A percentile compares a stretch with the other conserved stretches of the same genome.
Evolutionary conservation across 768 basidiomycete genomes (phyloP).

Genomic region (Amylocystis lapponica): DNA sequence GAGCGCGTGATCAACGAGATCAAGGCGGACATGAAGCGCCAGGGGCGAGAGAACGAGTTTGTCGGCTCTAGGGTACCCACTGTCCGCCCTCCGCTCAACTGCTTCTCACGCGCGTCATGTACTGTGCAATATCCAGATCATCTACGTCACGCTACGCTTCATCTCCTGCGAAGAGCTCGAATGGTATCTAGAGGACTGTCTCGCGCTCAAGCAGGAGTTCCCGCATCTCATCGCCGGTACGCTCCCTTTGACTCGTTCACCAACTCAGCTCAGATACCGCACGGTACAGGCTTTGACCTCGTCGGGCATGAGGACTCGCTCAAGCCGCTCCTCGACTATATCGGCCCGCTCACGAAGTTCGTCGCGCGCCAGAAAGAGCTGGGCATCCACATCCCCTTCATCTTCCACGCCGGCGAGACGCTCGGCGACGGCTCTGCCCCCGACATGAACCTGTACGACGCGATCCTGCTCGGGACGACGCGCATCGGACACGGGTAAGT

Average conservation of each 20-base stretch:
- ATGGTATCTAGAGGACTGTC: conserved; percentile 70
- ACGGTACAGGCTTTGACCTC: conserved; percentile 63
- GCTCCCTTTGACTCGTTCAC: not conserved
- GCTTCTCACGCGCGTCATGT: not conserved
- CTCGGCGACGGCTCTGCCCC: conserved; percentile 67
- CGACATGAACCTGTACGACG: conserved; percentile 73
- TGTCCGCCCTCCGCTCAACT: not conserved
- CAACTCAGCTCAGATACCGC: not conserved
- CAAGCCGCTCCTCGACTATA: conserved; percentile 56
- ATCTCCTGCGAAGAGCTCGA: conserved; percentile 51
- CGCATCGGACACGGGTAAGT: conserved; percentile 76
- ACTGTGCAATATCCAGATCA: conserved; percentile 43
- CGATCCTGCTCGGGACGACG: conserved; percentile 70
- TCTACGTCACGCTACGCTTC: conserved; percentile 59
- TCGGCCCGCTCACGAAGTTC: conserved; percentile 56
- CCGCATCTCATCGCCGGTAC: conserved; percentile 65
- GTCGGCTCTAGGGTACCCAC: conserved; percentile 53
- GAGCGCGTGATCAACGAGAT: conserved; percentile 47
- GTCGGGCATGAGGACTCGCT: conserved; percentile 69
- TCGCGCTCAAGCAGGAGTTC: conserved; percentile 66
- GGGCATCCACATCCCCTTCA: conserved; percentile 64
- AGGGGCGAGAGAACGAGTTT: conserved; percentile 57
- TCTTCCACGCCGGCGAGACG: conserved; percentile 80
- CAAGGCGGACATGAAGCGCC: conserved; percentile 41
- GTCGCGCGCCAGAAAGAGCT: conserved; percentile 48